phyloP scores from a whole-genome alignment of 2,329 filamentous ascomycete genomes.

The Claviceps arundinis region DNA sequence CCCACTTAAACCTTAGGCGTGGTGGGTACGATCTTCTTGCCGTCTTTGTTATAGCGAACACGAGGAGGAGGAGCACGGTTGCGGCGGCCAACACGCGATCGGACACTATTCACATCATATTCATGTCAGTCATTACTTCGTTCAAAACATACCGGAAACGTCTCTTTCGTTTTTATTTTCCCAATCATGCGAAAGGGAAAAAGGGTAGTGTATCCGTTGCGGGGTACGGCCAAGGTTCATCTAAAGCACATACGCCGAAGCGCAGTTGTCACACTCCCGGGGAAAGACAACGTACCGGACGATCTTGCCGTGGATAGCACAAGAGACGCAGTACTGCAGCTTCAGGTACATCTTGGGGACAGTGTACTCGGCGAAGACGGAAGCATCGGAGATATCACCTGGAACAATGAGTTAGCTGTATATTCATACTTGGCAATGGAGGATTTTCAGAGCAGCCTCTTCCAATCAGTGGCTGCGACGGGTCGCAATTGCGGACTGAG shows the following conservation, averaged over 20 bases:
- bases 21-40: conserved; percentile 96
- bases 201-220: conserved; percentile 20
- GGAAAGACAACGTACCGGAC: conserved; percentile 76
- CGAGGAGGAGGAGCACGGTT: conserved; percentile 97
- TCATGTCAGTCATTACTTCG: conserved; percentile 4
- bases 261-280: conserved; percentile 46
- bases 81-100: conserved; percentile 89
- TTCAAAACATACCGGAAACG: conserved; percentile 16
- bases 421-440: not conserved
- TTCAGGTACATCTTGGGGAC: conserved; percentile 99
- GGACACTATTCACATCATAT: conserved; percentile 56
- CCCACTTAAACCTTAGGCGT: conserved; percentile 24
- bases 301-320: conserved; percentile 99
- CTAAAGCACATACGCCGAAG: conserved; percentile 36
- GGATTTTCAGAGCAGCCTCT: conserved; percentile 3
- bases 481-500: not conserved
- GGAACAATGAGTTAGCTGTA: conserved; percentile 8
- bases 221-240: conserved; percentile 46
- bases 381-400: conserved; percentile 99
- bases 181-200: not conserved
- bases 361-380: conserved; percentile 97
- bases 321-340: conserved; percentile 99
- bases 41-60: conserved; percentile 99
- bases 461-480: not conserved
- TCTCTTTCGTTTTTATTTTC: too few species aligned